Conservation (phyloP, 2,329 filamentous ascomycete genomes). For the Claviceps purpurea region DNA sequence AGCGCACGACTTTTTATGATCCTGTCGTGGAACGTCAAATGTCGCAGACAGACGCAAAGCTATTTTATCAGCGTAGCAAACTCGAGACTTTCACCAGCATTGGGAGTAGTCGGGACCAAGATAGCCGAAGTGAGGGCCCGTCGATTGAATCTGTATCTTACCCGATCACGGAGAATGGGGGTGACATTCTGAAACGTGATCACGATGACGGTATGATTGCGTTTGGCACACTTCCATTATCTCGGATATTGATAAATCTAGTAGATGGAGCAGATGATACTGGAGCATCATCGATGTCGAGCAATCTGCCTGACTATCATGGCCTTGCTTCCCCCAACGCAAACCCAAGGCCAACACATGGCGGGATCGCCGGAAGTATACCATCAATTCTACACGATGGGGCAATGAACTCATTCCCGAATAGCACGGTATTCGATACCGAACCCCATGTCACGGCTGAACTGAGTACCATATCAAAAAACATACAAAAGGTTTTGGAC, state of each 20-base stretch:
- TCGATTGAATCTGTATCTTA: conserved; percentile 24
- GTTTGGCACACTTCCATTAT: neutral
- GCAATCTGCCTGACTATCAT: neutral
- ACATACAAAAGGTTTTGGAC: conserved; percentile 82
- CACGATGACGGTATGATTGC: conserved; percentile 12
- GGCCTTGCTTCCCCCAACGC: neutral
- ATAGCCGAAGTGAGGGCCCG: conserved; percentile 34
- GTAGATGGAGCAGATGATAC: conserved; percentile 7
- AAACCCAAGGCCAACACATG: conserved; percentile 27
- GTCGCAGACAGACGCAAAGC: conserved; percentile 86
- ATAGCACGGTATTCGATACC: conserved; percentile 54
- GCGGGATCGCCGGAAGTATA: conserved; percentile 3
- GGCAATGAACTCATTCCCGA: conserved; percentile 41
- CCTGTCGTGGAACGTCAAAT: conserved; percentile 87
- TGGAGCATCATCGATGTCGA: conserved; percentile 1
- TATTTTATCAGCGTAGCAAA: conserved; percentile 88
- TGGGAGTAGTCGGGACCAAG: conserved; percentile 23
- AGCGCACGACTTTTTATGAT: conserved; percentile 81
- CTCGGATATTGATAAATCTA: conserved; percentile 1
- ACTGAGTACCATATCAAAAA: conserved; percentile 72
- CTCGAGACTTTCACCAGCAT: conserved; percentile 33
- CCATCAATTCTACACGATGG: conserved; percentile 34
- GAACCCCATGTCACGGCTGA: conserved; percentile 76
- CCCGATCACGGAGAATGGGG: conserved; percentile 22
- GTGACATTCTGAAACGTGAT: conserved; percentile 21